Base-by-base conservation (phyloP, 2,329 filamentous ascomycete genomes). In the Trichoderma cornu-damae region DNA sequence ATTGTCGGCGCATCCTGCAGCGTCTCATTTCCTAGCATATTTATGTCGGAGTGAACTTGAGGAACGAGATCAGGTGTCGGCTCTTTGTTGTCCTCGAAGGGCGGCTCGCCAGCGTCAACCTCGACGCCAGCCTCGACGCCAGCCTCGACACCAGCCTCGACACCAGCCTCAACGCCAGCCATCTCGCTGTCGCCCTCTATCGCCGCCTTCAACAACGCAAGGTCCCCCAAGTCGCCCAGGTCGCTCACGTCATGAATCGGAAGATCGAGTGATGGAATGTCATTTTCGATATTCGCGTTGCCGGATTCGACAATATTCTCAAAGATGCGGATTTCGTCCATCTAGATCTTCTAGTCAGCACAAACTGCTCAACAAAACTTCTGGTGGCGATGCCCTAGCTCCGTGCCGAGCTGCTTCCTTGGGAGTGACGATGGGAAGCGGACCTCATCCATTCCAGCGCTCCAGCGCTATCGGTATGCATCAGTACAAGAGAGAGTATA, bases 301-400 rank as follows among this genome's bases (percentile, higher is more conserved):
- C 24, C n/a, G 2, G 37, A 7, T 14, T 55, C 49, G 18, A 30
- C 12, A 1, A 35, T 18, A 40, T 50, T 52, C 7, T 55, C n/a
- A 30, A 57, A 57, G 24, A 59, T 7, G 8, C 37, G 43, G 16
- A 34, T 59, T 24, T 62, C 59, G 6, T 65, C 59, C 63, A 65
- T 66, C 51, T 54, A 14, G 14, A 22, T 28, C 30, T n/a, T 11
- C 30, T 14, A 22, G 51, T 54, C 20, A 54, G 22, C 40, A 26
- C 40, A 46, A 16, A 6, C 30, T 11, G 7, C 38, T 35, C 30
- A 18, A 12, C 14, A 20, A 22, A 30, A 9, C 24, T 47, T 34
- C 7, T 14, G 4, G 6, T 11, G 30, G n/a, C 5, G 24, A 54
- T 54, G 40, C 28, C 30, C 28, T 11, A 18, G 37, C 30, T 44